Evolutionary conservation across 2,329 filamentous ascomycete genomes (phyloP), one percentile per base, ranked within the genome.

Genomic region (Sporothrix variecibatus): DNA sequence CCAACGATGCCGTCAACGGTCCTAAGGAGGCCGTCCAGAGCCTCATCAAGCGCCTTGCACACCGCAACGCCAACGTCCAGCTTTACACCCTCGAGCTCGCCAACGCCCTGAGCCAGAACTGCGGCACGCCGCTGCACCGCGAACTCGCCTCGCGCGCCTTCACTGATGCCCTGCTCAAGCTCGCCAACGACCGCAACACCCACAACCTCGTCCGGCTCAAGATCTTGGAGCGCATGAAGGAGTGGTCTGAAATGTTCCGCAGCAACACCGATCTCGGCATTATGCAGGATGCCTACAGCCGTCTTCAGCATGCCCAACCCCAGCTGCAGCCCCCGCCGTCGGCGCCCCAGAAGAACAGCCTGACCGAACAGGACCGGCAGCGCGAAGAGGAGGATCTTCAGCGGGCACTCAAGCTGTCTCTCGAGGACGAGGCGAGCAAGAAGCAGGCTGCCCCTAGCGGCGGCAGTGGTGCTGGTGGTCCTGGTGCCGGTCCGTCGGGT

Each of bases 341-440:
- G 73, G 97, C 97, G 77, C 96, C 96, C 3, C 92, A 92, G 79
- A 99, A 99, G 87, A 93, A 92, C 75, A 91, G 94, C 78, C 94
- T 99, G 76, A 98, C 95, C 64, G 93, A 97, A 46, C 79, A 92
- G 65, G 96, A 99, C 82, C 90, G 96, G 76, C 93, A 94, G 83
- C 97, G 97, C 84, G 96, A 99, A 83, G 96, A 99, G 76, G 95
- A 98, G 70, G 96, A 99, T 83, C 85, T 99, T 73, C 96, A 98
- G 82, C 97, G 98, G 90, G 96, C 96, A 1, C 87, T 99, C 68
- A 95, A 93, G 79, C 87, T 99, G 80, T 98, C 94, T 60, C 89
- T 99, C 78, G 94, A 97, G 81, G 96, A 99, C 76, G 95, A 97
- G 80, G 87, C 89, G 77, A 85, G 86, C 76, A 90, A 91, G 81